phyloP scores from a whole-genome alignment of 164 flowering plant species.

The Nelumbo lutea region DNA sequence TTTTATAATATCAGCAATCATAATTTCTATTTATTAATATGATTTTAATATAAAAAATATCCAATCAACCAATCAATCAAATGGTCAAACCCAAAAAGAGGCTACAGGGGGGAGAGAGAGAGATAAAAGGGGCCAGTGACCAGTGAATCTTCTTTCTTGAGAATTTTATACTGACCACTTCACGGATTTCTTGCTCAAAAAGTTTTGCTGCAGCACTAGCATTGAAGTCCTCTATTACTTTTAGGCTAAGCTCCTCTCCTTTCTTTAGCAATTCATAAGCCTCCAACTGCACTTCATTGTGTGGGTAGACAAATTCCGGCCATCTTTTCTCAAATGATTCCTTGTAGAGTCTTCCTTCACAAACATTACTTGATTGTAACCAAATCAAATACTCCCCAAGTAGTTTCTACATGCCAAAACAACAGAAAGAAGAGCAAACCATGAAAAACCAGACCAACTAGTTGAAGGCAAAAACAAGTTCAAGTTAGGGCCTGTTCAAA shows the following conservation, averaged over 20 bases:
- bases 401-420: slow-evolving; percentile 47
- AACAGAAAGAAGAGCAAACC: slow-evolving; percentile 1
- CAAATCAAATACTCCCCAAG: slow-evolving; percentile 63
- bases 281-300: slow-evolving; percentile 25
- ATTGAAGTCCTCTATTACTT: slow-evolving; percentile 55
- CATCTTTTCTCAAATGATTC: slow-evolving; percentile 71
- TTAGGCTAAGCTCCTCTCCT: slow-evolving; percentile 44
- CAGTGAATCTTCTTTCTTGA: background rate
- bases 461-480: background rate
- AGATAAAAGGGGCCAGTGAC: background rate
- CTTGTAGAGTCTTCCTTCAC: slow-evolving; percentile 51
- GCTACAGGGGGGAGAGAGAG: no score
- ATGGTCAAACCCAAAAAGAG: no score
- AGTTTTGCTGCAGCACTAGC: slow-evolving; percentile 66
- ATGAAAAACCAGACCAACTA: slow-evolving; percentile 1
- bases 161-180: slow-evolving; percentile 49
- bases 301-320: slow-evolving; percentile 42
- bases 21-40: no score
- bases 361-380: slow-evolving; percentile 57
- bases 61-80: no score
- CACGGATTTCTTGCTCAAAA: slow-evolving; percentile 85
- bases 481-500: background rate
- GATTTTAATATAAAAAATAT: no score
- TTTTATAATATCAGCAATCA: no score
- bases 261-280: slow-evolving; percentile 32